phyloP scores from a whole-genome alignment of 129 eudicot genomes.

The Cynara cardunculus region DNA sequence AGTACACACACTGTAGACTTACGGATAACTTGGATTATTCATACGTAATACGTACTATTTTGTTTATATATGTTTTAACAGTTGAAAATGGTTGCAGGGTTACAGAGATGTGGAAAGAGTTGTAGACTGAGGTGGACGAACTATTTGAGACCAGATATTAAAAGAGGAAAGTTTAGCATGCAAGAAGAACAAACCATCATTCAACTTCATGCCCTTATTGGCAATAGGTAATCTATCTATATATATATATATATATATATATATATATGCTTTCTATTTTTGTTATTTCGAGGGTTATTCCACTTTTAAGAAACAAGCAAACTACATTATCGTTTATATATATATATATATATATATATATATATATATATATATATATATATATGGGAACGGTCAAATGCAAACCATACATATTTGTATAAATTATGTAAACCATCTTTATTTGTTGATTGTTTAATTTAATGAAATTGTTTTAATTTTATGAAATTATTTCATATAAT shows the following conservation, averaged over 20 bases:
- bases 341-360: too few relatives aligned
- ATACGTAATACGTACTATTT: neutral
- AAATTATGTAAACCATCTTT: too few relatives aligned
- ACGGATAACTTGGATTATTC: neutral
- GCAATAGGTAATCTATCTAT: slow-evolving; percentile 57
- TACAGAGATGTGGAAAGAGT: slow-evolving; percentile 64
- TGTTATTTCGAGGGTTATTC: neutral
- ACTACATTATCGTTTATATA: neutral
- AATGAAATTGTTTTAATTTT: too few relatives aligned
- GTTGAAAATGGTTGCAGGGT: slow-evolving; percentile 31
- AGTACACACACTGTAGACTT: neutral
- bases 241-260: too few relatives aligned
- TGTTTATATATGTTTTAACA: neutral
- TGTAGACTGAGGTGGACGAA: slow-evolving; percentile 71
- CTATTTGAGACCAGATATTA: slow-evolving; percentile 62
- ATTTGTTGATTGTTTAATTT: too few relatives aligned
- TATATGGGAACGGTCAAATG: too few relatives aligned
- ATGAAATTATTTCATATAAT: too few relatives aligned
- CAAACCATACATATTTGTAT: too few relatives aligned
- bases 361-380: neutral
- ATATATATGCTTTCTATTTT: neutral
- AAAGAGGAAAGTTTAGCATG: slow-evolving; percentile 67
- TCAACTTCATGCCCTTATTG: slow-evolving; percentile 78
- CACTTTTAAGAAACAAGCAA: neutral
- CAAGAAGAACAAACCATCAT: slow-evolving; percentile 76